These are phyloP conservation scores for Bertia moriformis DNA, from an alignment of 2,329 filamentous ascomycete genomes.

Conservation along the genomic window DNA sequence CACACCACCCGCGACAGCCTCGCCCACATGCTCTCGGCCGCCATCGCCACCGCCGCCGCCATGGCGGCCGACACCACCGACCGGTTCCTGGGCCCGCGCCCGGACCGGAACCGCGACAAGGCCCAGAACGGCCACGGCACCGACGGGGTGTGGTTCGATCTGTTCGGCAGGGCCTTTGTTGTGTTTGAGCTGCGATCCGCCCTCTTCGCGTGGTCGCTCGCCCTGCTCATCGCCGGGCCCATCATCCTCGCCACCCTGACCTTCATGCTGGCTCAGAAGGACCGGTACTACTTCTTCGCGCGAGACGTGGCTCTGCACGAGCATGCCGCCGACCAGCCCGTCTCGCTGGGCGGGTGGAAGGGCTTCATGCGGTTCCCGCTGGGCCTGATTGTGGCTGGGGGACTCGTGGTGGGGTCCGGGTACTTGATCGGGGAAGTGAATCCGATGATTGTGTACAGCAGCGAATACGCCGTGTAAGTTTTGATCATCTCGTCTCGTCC, in stretches of 20 bases:
- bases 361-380: conserved; percentile 51
- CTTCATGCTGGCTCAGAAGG: conserved; percentile 32
- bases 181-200: conserved; percentile 45
- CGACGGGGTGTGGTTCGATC: conserved; percentile 49
- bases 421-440: conserved; percentile 47
- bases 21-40: conserved; percentile 55
- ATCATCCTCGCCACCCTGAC: conserved; percentile 38
- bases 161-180: conserved; percentile 45
- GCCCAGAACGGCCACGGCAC: conserved; percentile 12
- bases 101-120: background rate
- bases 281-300: conserved; percentile 53
- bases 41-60: conserved; percentile 39
- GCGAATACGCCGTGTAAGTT: conserved; percentile 48
- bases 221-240: conserved; percentile 43
- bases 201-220: conserved; percentile 48
- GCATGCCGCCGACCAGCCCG: background rate
- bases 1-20: conserved; percentile 27
- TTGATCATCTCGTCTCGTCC: conserved; percentile 31
- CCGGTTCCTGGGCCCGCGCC: conserved; percentile 29
- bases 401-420: conserved; percentile 36
- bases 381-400: conserved; percentile 38
- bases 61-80: conserved; percentile 37
- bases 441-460: conserved; percentile 49
- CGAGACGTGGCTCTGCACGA: conserved; percentile 10
- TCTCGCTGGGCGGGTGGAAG: conserved; percentile 26